Conservation (phyloP, 768 basidiomycete genomes). For the Coprinellus micaceus region DNA sequence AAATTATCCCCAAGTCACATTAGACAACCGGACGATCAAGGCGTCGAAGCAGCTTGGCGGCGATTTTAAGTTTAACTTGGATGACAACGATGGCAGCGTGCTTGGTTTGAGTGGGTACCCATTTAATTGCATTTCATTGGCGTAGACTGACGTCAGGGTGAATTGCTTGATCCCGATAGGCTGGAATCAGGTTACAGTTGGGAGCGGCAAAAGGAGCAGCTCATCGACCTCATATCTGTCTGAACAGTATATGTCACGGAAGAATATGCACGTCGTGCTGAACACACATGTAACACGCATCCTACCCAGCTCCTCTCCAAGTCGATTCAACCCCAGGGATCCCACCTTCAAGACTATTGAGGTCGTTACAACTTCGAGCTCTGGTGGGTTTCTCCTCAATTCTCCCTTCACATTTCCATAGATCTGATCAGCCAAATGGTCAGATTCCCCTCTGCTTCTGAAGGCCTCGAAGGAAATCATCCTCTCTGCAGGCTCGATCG, state of each 20-base stretch:
- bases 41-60: constrained; percentile 30
- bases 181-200: constrained; percentile 20
- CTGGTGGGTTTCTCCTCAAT: not conserved
- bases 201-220: constrained; percentile 20
- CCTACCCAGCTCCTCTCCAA: not conserved
- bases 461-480: constrained; percentile 52
- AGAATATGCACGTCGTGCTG: constrained; percentile 24
- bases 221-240: constrained; percentile 21
- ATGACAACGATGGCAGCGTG: constrained; percentile 38
- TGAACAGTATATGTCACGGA: constrained; percentile 13
- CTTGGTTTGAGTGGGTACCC: constrained; percentile 36
- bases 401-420: too few relatives aligned
- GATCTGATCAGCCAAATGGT: too few relatives aligned
- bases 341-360: constrained; percentile 10
- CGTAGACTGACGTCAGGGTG: too few relatives aligned
- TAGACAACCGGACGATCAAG: constrained; percentile 29
- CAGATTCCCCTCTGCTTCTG: constrained; percentile 7
- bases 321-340: not conserved
- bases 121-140: not conserved
- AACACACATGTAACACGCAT: constrained; percentile 18
- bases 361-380: constrained; percentile 11
- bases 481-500: constrained; percentile 34
- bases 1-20: constrained; percentile 18
- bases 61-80: constrained; percentile 38
- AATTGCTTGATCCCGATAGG: too few relatives aligned